Conservation (phyloP, 208 protist species). For the Trypanosoma theileri region DNA sequence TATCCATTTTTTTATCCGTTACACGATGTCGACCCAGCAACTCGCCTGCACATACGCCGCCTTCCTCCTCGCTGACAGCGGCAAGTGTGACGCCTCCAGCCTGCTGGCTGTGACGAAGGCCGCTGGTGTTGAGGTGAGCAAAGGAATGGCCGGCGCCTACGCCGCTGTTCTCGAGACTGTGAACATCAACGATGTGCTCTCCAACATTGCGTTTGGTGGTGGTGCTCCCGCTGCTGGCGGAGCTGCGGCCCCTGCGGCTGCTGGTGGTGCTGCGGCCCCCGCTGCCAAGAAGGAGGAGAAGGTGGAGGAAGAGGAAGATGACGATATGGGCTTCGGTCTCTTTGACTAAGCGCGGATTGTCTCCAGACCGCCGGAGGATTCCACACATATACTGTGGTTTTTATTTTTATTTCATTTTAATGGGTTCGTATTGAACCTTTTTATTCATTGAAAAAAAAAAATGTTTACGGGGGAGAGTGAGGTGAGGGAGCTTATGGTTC, state of each 20-base stretch:
- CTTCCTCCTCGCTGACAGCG: slow-evolving; percentile 92
- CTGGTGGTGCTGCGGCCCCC: slow-evolving; percentile 32
- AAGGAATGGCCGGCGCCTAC: slow-evolving; percentile 74
- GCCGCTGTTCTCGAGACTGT: slow-evolving; percentile 52
- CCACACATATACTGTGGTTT: too few species aligned
- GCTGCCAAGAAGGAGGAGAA: slow-evolving; percentile 60
- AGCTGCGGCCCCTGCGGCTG: slow-evolving; percentile 37
- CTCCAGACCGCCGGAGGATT: too few species aligned
- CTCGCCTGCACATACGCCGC: slow-evolving; percentile 95
- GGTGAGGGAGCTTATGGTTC: background rate
- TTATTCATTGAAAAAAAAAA: background rate
- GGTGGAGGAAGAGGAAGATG: slow-evolving; percentile 80
- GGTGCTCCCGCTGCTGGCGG: slow-evolving; percentile 42
- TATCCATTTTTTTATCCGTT: background rate
- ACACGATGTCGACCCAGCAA: slow-evolving; percentile 38
- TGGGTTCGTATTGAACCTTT: background rate
- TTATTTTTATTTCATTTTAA: background rate
- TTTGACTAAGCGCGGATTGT: slow-evolving; percentile 68
- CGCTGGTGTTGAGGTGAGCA: slow-evolving; percentile 72
- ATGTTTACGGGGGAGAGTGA: too few species aligned
- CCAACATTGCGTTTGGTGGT: slow-evolving; percentile 70
- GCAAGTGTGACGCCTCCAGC: slow-evolving; percentile 71
- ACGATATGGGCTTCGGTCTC: slow-evolving; percentile 88
- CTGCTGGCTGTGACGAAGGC: slow-evolving; percentile 74
- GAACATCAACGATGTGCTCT: slow-evolving; percentile 60